A percentile compares a stretch with the other conserved stretches of the same genome.
phyloP scores from a whole-genome alignment of 177 flowering plant genomes.

The Vitis hybrid region DNA sequence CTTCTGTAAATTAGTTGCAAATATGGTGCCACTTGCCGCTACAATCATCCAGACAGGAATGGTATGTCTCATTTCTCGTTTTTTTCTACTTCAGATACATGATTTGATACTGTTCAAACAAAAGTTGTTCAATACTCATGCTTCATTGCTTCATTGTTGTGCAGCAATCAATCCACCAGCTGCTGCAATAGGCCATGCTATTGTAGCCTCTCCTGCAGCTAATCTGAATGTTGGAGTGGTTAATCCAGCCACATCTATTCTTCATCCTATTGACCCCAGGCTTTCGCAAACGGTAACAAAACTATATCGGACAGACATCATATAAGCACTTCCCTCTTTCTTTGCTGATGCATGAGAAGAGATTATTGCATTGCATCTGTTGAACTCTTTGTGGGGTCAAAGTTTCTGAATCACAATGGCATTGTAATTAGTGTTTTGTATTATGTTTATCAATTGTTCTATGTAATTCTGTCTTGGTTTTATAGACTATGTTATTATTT shows the following conservation, averaged over 20 bases:
- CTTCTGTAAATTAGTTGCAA: slow-evolving; percentile 67
- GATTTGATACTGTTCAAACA: not conserved
- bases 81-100: not conserved
- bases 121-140: not conserved
- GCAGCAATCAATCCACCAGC: slow-evolving; percentile 50
- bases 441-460: not conserved
- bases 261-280: slow-evolving; percentile 60
- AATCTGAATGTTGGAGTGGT: slow-evolving; percentile 52
- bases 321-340: slow-evolving; percentile 10
- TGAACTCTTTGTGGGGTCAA: no score
- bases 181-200: slow-evolving; percentile 44
- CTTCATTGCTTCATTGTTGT: slow-evolving; percentile 17
- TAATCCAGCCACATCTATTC: slow-evolving; percentile 56
- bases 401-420: no score
- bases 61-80: slow-evolving; percentile 36
- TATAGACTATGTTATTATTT: not conserved
- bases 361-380: no score
- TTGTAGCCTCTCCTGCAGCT: slow-evolving; percentile 48
- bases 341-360: not conserved
- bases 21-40: slow-evolving; percentile 89
- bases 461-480: not conserved
- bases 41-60: slow-evolving; percentile 83
- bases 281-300: slow-evolving; percentile 43
- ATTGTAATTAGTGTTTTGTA: no score
- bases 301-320: no score